phyloP scores from a whole-genome alignment of 805 yeast genomes.

The Ogataea paradorogensis region DNA sequence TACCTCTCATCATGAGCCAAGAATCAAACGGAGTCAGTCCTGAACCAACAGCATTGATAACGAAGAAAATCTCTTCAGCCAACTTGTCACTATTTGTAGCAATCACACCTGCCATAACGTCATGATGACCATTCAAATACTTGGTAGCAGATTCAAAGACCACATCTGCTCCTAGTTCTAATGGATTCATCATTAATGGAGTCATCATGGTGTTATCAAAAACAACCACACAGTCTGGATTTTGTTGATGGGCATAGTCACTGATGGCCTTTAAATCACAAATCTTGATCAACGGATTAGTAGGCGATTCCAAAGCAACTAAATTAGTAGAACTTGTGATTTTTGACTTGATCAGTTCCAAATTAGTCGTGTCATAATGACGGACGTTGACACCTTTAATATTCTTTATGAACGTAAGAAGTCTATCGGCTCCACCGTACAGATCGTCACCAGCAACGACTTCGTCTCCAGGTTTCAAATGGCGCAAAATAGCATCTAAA shows the following conservation, averaged over 20 bases:
- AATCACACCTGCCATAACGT: slow-evolving; percentile 91
- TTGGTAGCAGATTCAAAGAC: slow-evolving; percentile 94
- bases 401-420: slow-evolving; percentile 66
- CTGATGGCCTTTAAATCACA: slow-evolving; percentile 73
- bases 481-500: slow-evolving; percentile 75
- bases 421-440: slow-evolving; percentile 90
- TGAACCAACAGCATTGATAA: slow-evolving; percentile 86
- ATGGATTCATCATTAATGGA: slow-evolving; percentile 79
- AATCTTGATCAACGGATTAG: slow-evolving; percentile 88
- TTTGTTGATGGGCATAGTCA: slow-evolving; percentile 59
- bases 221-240: slow-evolving; percentile 69
- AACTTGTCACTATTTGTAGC: slow-evolving; percentile 64
- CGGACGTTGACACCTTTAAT: slow-evolving; percentile 63
- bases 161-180: slow-evolving; percentile 83
- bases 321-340: slow-evolving; percentile 60
- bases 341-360: slow-evolving; percentile 55
- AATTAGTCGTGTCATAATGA: slow-evolving; percentile 80
- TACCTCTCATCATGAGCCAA: slow-evolving; percentile 85
- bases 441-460: slow-evolving; percentile 93
- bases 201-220: slow-evolving; percentile 98
- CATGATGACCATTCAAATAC: slow-evolving; percentile 92
- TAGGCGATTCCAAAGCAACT: slow-evolving; percentile 87
- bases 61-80: slow-evolving; percentile 68
- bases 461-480: slow-evolving; percentile 79
- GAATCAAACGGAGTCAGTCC: slow-evolving; percentile 91